Evolutionary conservation across 768 basidiomycete species (phyloP), one percentile per base, ranked within the genome.

Genomic region (Lactarius pseudohatsudake): DNA sequence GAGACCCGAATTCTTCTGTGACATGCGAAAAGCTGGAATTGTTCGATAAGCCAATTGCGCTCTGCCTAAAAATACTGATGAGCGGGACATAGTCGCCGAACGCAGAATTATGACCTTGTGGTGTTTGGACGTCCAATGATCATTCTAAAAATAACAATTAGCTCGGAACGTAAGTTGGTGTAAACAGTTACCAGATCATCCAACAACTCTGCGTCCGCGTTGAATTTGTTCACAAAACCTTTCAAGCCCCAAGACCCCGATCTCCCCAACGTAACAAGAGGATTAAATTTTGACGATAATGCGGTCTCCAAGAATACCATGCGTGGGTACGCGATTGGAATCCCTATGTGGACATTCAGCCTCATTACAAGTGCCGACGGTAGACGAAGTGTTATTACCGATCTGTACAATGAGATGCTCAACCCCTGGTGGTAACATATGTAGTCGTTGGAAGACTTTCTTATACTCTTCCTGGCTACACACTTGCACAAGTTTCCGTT

Each of bases 291-390:
- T 36, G 86, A 88, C 54, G 90, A 90, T 32, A 98, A 77, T 9
- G 89, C 84, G 28, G 77, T 79, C 75, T 92, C 96, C 69, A 97
- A 78, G 75, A 96, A 95, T 2, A 92, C 91, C 87, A 95, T 88
- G 59, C 96, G 89, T 36, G 96, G 96, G 74, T 98, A 98, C 5
- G 93, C 93, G 68, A 94, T 89, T 0, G 90, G 91, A 61, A 92
- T 85, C 1, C 87, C 88, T 88, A 62, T 47, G 60, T 50, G 43
- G 28, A 59, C 28, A 43, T 56, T 68, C 26, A 72, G 28, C 57
- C 41, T 28, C 18, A 30, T 16, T 9, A 32, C 1, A 20, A 9
- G 47, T 38, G 47, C 20, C 20, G 13, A 16, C 26, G 18, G 13
- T 10, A 26, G 26, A 3, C 38, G 11, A 63, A 4, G 26, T 40